A percentile compares a stretch with the other conserved stretches of the same genome.
Evolutionary conservation across 2,329 filamentous ascomycete genomes (phyloP).

Genomic region (Trichophyton schoenleinii): DNA sequence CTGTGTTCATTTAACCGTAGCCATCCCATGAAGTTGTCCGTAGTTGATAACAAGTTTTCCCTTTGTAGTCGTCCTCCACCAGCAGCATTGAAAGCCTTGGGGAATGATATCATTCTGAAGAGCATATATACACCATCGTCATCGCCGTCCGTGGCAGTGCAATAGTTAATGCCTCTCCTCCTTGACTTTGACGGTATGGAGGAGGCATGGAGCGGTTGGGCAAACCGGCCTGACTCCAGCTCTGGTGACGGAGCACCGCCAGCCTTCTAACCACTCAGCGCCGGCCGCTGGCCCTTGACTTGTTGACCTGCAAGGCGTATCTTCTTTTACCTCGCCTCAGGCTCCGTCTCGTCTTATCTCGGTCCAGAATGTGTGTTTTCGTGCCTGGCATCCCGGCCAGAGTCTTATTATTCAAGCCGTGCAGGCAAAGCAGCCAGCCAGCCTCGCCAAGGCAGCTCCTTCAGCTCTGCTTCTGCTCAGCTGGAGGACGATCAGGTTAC

Average conservation of each 20-base stretch:
- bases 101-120: too few species aligned
- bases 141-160: neutral
- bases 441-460: neutral
- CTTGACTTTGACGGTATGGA: neutral
- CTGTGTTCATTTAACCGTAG: neutral
- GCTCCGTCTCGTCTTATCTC: neutral
- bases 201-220: neutral
- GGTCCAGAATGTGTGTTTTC: neutral
- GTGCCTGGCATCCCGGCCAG: neutral
- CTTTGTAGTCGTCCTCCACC: neutral
- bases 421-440: neutral
- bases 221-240: too few species aligned
- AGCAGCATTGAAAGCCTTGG: too few species aligned
- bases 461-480: neutral
- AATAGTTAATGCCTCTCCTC: neutral
- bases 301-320: neutral
- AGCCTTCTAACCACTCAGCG: neutral
- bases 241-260: neutral
- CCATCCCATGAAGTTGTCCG: neutral
- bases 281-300: neutral
- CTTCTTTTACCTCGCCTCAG: neutral
- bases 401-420: neutral
- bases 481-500: neutral
- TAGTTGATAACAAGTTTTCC: neutral
- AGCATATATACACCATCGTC: neutral